Conservation (phyloP, 2,329 filamentous ascomycete species). For the Madurella fahalii region DNA sequence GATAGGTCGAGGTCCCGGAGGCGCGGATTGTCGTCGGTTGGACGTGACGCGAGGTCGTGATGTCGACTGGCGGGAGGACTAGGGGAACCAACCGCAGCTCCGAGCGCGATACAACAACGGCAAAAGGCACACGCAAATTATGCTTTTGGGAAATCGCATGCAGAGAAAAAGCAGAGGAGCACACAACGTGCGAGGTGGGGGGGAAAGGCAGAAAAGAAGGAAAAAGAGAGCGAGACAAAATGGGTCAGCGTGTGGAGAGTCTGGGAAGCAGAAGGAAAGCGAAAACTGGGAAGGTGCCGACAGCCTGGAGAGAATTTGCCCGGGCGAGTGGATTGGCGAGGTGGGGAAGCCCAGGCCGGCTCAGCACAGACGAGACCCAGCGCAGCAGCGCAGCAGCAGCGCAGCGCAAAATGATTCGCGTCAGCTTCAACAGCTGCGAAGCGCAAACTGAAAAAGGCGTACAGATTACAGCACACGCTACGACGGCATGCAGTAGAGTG, state of each 20-base stretch:
- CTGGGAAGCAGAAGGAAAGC: conserved; percentile 30
- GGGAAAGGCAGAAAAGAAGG: conserved; percentile 32
- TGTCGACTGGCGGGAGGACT: conserved; percentile 7
- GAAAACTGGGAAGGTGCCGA: conserved; percentile 30
- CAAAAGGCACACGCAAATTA: conserved; percentile 33
- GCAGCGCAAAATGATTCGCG: too few relatives aligned
- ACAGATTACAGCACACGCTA: too few relatives aligned
- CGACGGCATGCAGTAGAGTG: too few relatives aligned
- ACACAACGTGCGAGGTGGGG: conserved; percentile 23
- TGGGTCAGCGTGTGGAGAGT: conserved; percentile 24
- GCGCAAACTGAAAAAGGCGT: too few relatives aligned
- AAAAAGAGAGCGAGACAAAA: conserved; percentile 31
- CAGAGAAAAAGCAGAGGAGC: conserved; percentile 15
- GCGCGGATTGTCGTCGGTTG: background rate
- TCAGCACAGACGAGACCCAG: conserved; percentile 1
- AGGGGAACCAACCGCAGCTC: conserved; percentile 12
- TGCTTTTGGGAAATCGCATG: conserved; percentile 35
- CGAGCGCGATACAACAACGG: conserved; percentile 32
- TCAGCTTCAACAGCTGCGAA: background rate
- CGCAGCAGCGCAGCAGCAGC: background rate
- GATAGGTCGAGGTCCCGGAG: background rate
- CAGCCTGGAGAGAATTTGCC: conserved; percentile 23
- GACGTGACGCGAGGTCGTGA: background rate
- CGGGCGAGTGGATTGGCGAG: conserved; percentile 15
- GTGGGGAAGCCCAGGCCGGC: conserved; percentile 22